These are phyloP conservation scores for Anthracocystis walkeri DNA, from an alignment of 1,284 basidiomycete species.

Conservation along the genomic window DNA sequence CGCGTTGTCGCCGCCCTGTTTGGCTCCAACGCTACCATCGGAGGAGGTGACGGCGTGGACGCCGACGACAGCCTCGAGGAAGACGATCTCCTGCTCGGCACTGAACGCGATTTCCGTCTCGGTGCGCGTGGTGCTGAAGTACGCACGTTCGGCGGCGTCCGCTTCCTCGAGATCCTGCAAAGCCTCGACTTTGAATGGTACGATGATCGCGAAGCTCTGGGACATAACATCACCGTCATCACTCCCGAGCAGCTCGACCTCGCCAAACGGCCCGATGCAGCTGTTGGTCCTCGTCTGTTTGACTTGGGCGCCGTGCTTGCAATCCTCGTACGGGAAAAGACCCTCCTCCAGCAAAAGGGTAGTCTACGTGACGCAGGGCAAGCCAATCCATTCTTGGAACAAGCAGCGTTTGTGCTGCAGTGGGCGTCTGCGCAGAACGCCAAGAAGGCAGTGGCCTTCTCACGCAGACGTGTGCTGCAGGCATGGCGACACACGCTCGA, in stretches of 20 bases:
- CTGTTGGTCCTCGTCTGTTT: slow-evolving; percentile 79
- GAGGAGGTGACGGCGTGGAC: slow-evolving; percentile 24
- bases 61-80: slow-evolving; percentile 40
- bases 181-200: slow-evolving; percentile 88
- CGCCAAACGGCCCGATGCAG: slow-evolving; percentile 79
- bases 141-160: slow-evolving; percentile 75
- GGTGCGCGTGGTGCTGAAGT: slow-evolving; percentile 37
- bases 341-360: slow-evolving; percentile 54
- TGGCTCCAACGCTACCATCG: slow-evolving; percentile 45
- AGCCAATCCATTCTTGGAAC: slow-evolving; percentile 57
- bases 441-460: slow-evolving; percentile 55
- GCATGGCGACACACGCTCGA: slow-evolving; percentile 66
- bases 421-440: slow-evolving; percentile 65
- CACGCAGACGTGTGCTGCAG: slow-evolving; percentile 55
- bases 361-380: slow-evolving; percentile 49
- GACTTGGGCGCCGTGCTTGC: slow-evolving; percentile 78
- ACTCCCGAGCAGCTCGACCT: slow-evolving; percentile 76
- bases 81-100: slow-evolving; percentile 46
- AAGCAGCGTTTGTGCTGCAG: slow-evolving; percentile 57
- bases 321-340: slow-evolving; percentile 52
- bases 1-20: slow-evolving; percentile 63
- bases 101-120: slow-evolving; percentile 45
- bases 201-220: slow-evolving; percentile 73
- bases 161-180: slow-evolving; percentile 88
- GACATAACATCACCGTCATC: slow-evolving; percentile 76